Evolutionary conservation across 2,329 filamentous ascomycete genomes (phyloP).

Genomic region (Beauveria bassiana): DNA sequence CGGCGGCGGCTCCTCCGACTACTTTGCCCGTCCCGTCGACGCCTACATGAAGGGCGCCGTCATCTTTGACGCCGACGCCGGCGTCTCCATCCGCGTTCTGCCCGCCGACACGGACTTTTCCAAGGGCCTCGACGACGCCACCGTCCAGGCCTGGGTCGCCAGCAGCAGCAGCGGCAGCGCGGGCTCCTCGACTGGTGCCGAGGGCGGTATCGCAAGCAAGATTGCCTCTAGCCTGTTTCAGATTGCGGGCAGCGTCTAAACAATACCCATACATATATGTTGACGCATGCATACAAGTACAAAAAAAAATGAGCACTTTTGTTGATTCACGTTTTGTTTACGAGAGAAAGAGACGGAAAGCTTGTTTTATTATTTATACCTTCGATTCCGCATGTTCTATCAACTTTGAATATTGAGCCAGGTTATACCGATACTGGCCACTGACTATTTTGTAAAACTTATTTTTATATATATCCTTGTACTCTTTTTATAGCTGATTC

Average conservation of each 20-base stretch:
- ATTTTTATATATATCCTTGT: neutral
- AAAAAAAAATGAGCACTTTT: neutral
- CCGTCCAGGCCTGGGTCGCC: constrained; percentile 28
- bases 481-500: neutral
- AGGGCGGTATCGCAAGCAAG: neutral
- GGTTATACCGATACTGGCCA: neutral
- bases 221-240: constrained; percentile 20
- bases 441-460: neutral
- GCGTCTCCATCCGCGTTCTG: constrained; percentile 49
- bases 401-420: neutral
- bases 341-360: neutral
- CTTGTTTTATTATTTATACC: neutral
- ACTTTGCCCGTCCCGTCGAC: constrained; percentile 57
- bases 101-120: constrained; percentile 33
- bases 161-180: neutral
- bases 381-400: constrained; percentile 2
- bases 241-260: constrained; percentile 11
- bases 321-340: neutral
- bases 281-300: neutral
- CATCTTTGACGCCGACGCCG: constrained; percentile 46
- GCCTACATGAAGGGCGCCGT: constrained; percentile 56
- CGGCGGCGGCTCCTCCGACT: constrained; percentile 61
- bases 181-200: neutral
- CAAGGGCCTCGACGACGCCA: constrained; percentile 28
- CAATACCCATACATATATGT: neutral